Evolutionary conservation across 495 filamentous ascomycete genomes (phyloP), one percentile per base, ranked within the genome.

Genomic region (Penicillium herquei): DNA sequence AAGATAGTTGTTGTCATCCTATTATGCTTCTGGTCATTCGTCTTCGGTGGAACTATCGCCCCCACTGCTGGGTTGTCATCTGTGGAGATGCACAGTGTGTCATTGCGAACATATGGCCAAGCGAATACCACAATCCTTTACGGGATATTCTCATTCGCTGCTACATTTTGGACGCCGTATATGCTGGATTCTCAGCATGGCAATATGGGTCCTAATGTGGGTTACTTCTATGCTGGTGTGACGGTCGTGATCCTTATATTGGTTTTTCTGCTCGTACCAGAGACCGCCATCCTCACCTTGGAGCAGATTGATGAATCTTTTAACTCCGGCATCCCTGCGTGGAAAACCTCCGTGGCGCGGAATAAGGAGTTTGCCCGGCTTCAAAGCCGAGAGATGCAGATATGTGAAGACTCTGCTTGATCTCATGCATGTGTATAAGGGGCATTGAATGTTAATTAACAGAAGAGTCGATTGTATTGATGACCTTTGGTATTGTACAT

Each of bases 251-350:
- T 70, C 21, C 51, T 51, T 4, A 18, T 48, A 2, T 46, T 69
- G n/a, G 54, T 56, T 0, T 70, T 60, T 39, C 40, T 65, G 12
- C 51, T 66, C 9, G 63, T 70, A 1, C 67, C 67, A 4, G 67
- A 70, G 47, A 70, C 65, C 47, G 65, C 65, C n/a, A 37, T 46
- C 14, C 35, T 70, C 16, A 66, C 67, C 0, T 46, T 70, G 18
- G 67, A 70, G 50, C 65, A 70, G 51, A 69, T 70, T 35, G 63
- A 70, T 43, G 63, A 63, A 42, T n/a, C 58, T 6, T 70, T 66
- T 12, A 52, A 57, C 30, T 69, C 63, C 0, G 57, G 55, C 3
- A 47, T 58, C 13, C 55, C 39, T 14, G 60, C 67, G 3, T 70
- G 67, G 65, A 49, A 57, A 40, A 70, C 67, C 2, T 70, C 67